Percentiles rank a stretch among this genome's conserved stretches.
These are phyloP conservation scores for Alternaria conjuncta DNA, from an alignment of 2,329 filamentous ascomycete genomes.

Conservation along the genomic window DNA sequence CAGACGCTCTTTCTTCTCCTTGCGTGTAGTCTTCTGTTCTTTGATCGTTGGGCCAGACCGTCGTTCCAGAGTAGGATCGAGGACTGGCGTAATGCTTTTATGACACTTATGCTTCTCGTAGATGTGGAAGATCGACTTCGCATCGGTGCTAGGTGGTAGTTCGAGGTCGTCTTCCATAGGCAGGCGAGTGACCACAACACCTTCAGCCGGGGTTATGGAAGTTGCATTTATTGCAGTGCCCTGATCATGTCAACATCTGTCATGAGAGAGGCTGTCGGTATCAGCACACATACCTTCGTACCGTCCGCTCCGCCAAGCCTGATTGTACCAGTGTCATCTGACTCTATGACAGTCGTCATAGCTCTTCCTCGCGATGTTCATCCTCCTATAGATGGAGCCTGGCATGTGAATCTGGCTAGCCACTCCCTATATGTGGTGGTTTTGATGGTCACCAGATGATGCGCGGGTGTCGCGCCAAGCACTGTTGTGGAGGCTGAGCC, in stretches of 20 bases:
- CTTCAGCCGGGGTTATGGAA: background rate
- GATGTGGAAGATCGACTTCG: background rate
- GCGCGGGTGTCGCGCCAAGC: constrained; percentile 16
- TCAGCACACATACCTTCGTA: background rate
- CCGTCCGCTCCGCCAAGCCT: background rate
- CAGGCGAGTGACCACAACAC: background rate
- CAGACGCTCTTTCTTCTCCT: constrained; percentile 14
- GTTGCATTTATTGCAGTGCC: background rate
- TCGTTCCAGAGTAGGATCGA: background rate
- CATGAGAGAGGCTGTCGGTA: background rate
- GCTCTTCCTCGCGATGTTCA: background rate
- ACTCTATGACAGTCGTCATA: background rate
- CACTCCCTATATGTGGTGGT: background rate
- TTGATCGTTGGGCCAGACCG: constrained; percentile 13
- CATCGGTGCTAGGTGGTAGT: background rate
- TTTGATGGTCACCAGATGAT: background rate
- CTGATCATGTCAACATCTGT: background rate
- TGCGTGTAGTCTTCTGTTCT: constrained; percentile 17
- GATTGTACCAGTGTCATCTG: background rate
- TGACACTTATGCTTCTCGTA: background rate
- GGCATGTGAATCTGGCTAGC: background rate
- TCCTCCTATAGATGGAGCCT: background rate
- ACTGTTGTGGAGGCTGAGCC: constrained; percentile 17
- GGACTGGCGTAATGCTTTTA: background rate
- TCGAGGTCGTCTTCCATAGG: background rate